phyloP scores from a whole-genome alignment of 1,139 yeast species.

The Debaryomyces psychrophilus region DNA sequence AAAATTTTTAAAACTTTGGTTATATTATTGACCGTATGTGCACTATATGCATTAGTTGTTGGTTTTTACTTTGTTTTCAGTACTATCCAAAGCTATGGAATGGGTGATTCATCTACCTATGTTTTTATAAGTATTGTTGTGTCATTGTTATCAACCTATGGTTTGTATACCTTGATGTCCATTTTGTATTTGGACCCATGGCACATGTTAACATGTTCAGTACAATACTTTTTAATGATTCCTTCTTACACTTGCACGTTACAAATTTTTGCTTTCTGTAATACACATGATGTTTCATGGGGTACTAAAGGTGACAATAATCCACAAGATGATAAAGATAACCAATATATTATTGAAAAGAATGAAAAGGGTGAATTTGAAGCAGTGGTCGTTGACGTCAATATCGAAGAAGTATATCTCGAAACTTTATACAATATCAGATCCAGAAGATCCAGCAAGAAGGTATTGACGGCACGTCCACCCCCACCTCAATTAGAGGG shows the following conservation, averaged over 20 bases:
- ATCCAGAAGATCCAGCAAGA: conserved; percentile 65
- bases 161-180: conserved; percentile 79
- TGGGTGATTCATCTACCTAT: conserved; percentile 52
- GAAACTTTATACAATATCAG: conserved; percentile 75
- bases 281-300: conserved; percentile 96
- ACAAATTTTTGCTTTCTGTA: conserved; percentile 93
- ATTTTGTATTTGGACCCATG: conserved; percentile 88
- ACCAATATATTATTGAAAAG: conserved; percentile 50
- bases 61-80: conserved; percentile 78
- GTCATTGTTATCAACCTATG: conserved; percentile 89
- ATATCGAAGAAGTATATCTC: conserved; percentile 84
- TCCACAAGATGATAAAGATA: conserved; percentile 54
- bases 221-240: conserved; percentile 82
- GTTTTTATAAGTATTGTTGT: conserved; percentile 74
- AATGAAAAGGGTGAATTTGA: conserved; percentile 71
- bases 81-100: conserved; percentile 48
- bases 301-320: conserved; percentile 94
- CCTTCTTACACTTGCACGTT: conserved; percentile 92
- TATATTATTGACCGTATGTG: conserved; percentile 72
- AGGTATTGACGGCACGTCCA: conserved; percentile 53
- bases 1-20: conserved; percentile 73
- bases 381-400: conserved; percentile 86
- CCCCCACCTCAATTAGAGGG: conserved; percentile 51
- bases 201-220: conserved; percentile 84
- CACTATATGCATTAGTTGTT: conserved; percentile 77